Percentiles rank a stretch among this genome's conserved stretches.
Conservation (phyloP, 2,329 filamentous ascomycete species). For the Claviceps quebecensis region DNA sequence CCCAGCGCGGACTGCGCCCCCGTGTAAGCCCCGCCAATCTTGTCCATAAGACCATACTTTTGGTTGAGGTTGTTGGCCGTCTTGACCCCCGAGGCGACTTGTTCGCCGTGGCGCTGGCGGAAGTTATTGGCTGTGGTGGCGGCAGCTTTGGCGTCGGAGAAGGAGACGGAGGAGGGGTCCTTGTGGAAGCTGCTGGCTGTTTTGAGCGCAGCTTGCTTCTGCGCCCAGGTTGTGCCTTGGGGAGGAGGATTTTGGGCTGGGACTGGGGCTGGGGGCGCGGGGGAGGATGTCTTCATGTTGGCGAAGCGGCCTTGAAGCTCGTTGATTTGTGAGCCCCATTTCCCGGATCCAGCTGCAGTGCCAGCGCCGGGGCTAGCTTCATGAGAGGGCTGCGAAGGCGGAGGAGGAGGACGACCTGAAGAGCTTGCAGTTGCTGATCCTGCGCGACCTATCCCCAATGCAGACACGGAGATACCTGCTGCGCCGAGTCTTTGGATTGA, state of each 20-base stretch:
- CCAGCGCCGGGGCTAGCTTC: conserved; percentile 11
- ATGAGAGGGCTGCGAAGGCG: neutral
- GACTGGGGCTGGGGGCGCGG: conserved; percentile 9
- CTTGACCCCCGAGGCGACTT: conserved; percentile 46
- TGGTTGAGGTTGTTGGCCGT: conserved; percentile 44
- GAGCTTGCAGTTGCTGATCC: conserved; percentile 15
- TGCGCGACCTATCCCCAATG: conserved; percentile 51
- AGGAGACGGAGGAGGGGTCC: conserved; percentile 46
- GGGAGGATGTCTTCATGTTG: conserved; percentile 28
- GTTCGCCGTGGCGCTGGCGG: conserved; percentile 54
- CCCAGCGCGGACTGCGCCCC: conserved; percentile 6
- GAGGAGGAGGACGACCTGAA: conserved; percentile 13
- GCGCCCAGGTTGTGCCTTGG: conserved; percentile 47
- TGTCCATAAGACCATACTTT: conserved; percentile 42
- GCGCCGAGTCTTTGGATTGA: conserved; percentile 54
- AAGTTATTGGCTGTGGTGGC: conserved; percentile 54
- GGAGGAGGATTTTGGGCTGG: conserved; percentile 14
- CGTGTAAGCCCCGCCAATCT: conserved; percentile 16
- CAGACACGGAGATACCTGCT: conserved; percentile 66
- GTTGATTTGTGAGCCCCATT: conserved; percentile 33
- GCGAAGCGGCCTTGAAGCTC: conserved; percentile 58
- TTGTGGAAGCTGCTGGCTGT: conserved; percentile 46
- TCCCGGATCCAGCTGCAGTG: conserved; percentile 8
- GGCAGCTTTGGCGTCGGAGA: conserved; percentile 42
- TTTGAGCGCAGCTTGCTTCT: conserved; percentile 49